Base-by-base conservation (phyloP, 225 moss, liverwort and hornwort genomes). In the Neckera pumila region DNA sequence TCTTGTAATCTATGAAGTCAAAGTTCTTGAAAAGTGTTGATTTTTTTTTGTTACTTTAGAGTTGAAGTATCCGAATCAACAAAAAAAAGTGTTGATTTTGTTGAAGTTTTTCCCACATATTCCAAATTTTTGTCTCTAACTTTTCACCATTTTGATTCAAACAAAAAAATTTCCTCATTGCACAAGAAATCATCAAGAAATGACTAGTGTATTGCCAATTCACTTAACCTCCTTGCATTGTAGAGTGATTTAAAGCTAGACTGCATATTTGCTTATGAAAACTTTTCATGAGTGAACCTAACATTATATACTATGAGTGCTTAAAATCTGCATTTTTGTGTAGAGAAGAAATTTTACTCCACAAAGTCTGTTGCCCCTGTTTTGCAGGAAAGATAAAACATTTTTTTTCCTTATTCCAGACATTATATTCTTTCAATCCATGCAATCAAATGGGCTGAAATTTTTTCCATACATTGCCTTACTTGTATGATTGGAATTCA, bases 311-410 rank as follows among this genome's bases (percentile, higher is more conserved):
- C 9, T 47, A 30, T 47, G 11, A 42, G 15, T 27, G 8, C 14
- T 43, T 9, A 17, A 73, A 72, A 28, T 28, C 2, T 6, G 1
- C 17, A 17, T 17, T 45, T 3, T 3, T 16, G 1, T 28, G 1
- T 3, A 45, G 2, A 28, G 1, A 3, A 10, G 10, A 17, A 3
- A 1, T 17, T 30, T 47, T 6, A 30, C 0, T 17, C 18, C 5
- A 30, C 1, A 1, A 74, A 47, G 7, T 7, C 2, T 74, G 4
- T 0, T 19, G 1, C 6, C 6, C 4, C 4, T 31, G 1, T 19
- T 19, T 45, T 2, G 3, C 1, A 31, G 0, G 12, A 47, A 47
- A 19, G 43, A 43, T 17, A 42, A 27, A n/a, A 12, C 3, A 9
- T 45, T 30, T n/a, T n/a, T n/a, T n/a, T n/a, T n/a, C n/a, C 19